Evolutionary conservation across 768 basidiomycete genomes (phyloP), one percentile per base, ranked within the genome.

Genomic region (Filobasidium floriforme): DNA sequence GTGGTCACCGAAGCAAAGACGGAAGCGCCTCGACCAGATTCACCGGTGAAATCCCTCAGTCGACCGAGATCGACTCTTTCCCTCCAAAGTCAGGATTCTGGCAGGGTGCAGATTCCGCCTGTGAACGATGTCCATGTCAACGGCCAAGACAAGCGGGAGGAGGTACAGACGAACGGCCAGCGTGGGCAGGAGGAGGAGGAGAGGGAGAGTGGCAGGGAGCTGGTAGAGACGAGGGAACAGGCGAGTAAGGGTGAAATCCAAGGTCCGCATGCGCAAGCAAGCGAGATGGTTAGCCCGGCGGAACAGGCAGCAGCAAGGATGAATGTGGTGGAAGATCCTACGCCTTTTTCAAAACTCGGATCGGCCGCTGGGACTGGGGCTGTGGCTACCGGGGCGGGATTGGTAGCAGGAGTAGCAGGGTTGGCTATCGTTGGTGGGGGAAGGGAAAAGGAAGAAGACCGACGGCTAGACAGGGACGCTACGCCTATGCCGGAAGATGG

Each of bases 281-380:
- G 59, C 12, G 57, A 37, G 4, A 15, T 57, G 9, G 44, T 65
- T 28, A 59, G 64, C 4, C 64, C 64, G 1, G 64, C 64, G 10
- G 64, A 65, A 60, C 41, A 37, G 7, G 64, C 64, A 7, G 57
- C 64, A 4, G 44, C 28, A 4, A 32, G 49, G 19, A 37, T 49
- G 19, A 29, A 65, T 46, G n/a, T 26, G 46, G 22, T 12, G 44
- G 24, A 37, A 19, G 29, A 7, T 59, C 37, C 9, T 37, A 37
- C 32, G 32, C 32, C 32, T 37, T 37, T 37, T 37, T 37, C 32
- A 9, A 9, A 9, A 37, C 32, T 37, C 32, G 32, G 32, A 9
- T 37, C 32, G 32, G 32, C 4, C 9, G 32, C 32, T 9, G 9
- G 9, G 32, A 9, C 32, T 37, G 46, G 46, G 5, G 46, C 46